Evolutionary conservation across 2,329 filamentous ascomycete genomes (phyloP).

Genomic region (Epichloe amarillans): DNA sequence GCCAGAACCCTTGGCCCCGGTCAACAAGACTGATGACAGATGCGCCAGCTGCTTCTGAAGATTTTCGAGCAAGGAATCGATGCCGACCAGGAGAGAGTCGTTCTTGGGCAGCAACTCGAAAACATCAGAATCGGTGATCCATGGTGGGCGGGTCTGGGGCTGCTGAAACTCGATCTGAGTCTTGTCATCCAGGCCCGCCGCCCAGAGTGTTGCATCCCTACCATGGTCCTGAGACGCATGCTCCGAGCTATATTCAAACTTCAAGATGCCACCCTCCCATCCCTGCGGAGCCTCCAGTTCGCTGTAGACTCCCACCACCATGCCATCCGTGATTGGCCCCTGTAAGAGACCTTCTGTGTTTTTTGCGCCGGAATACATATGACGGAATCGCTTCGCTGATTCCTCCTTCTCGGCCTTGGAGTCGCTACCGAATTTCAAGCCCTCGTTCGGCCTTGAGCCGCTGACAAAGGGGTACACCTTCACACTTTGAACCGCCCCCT

Average conservation of each 20-base stretch:
- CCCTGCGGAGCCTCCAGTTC: slow-evolving; percentile 40
- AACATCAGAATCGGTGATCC: slow-evolving; percentile 29
- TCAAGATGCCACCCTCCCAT: slow-evolving; percentile 76
- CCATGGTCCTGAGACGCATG: slow-evolving; percentile 23
- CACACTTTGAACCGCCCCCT: slow-evolving; percentile 49
- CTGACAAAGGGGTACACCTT: slow-evolving; percentile 71
- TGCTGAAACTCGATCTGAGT: slow-evolving; percentile 63
- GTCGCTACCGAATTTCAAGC: slow-evolving; percentile 77
- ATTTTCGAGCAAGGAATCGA: slow-evolving; percentile 62
- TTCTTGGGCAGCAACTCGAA: slow-evolving; percentile 43
- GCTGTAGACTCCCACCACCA: slow-evolving; percentile 51
- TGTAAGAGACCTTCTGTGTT: slow-evolving; percentile 52
- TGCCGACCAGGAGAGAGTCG: slow-evolving; percentile 61
- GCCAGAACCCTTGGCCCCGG: slow-evolving; percentile 77
- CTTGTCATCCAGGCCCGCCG: slow-evolving; percentile 63
- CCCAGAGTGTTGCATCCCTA: slow-evolving; percentile 50
- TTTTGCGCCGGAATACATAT: slow-evolving; percentile 50
- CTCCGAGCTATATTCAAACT: slow-evolving; percentile 45
- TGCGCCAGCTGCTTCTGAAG: slow-evolving; percentile 67
- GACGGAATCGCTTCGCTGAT: slow-evolving; percentile 54
- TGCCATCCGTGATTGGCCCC: slow-evolving; percentile 81
- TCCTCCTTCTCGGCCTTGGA: slow-evolving; percentile 74
- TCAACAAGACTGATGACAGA: slow-evolving; percentile 78
- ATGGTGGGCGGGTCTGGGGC: slow-evolving; percentile 53
- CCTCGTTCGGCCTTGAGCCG: slow-evolving; percentile 42